Percentiles rank a stretch among this genome's conserved stretches.
Conservation (phyloP, 345 rosid species). For the Brassica incana region DNA sequence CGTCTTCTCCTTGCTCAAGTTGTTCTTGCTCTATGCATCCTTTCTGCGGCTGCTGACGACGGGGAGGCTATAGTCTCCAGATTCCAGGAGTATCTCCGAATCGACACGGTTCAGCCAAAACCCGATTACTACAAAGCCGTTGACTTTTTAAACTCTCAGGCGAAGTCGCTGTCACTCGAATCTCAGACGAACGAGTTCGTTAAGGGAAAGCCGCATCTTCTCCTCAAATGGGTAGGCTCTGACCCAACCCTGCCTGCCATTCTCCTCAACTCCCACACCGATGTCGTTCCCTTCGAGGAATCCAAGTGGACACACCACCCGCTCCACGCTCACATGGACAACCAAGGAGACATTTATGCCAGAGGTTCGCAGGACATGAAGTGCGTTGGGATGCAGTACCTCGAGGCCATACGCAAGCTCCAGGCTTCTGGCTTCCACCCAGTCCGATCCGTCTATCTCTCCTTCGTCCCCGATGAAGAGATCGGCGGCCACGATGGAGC, state of each 20-base stretch:
- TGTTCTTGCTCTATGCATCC: slow-evolving; percentile 7
- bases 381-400: slow-evolving; percentile 94
- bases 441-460: slow-evolving; percentile 66
- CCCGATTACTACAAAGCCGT: slow-evolving; percentile 66
- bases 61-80: slow-evolving; percentile 50
- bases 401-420: slow-evolving; percentile 79
- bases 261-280: slow-evolving; percentile 93
- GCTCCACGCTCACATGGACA: slow-evolving; percentile 73
- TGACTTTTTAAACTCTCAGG: slow-evolving; percentile 64
- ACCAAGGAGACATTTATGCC: slow-evolving; percentile 66
- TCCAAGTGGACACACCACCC: slow-evolving; percentile 82
- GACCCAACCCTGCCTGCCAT: slow-evolving; percentile 63
- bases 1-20: slow-evolving; percentile 7
- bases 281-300: slow-evolving; percentile 80
- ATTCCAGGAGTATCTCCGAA: slow-evolving; percentile 81
- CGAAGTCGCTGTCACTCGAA: slow-evolving; percentile 65
- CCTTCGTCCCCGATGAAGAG: slow-evolving; percentile 91
- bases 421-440: slow-evolving; percentile 65
- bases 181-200: slow-evolving; percentile 62
- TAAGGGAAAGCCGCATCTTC: slow-evolving; percentile 62
- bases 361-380: slow-evolving; percentile 99
- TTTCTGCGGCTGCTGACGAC: not conserved
- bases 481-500: slow-evolving; percentile 94
- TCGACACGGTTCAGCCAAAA: slow-evolving; percentile 83
- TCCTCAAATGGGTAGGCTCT: slow-evolving; percentile 82